These are phyloP conservation scores for Protoeuglena noctilucae DNA, from an alignment of 139 green algal species.

Conservation along the genomic window DNA sequence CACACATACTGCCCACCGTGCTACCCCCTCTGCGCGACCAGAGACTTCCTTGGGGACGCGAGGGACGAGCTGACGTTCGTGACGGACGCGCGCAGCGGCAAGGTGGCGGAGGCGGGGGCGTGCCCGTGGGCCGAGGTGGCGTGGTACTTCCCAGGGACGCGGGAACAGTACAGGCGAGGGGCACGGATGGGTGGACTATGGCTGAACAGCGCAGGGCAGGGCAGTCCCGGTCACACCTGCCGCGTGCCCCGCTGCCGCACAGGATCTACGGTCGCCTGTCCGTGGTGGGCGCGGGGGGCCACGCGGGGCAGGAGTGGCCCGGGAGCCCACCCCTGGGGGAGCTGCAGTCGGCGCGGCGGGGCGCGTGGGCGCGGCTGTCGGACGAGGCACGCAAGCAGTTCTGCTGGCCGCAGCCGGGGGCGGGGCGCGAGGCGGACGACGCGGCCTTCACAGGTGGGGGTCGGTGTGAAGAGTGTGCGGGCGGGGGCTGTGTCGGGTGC, in stretches of 20 bases:
- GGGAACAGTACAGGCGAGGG: conserved; percentile 8
- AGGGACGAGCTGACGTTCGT: conserved; percentile 4
- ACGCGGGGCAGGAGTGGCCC: no score
- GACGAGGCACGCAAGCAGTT: conserved; percentile 4
- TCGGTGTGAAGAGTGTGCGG: no score
- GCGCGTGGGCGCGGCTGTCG: conserved; percentile 4
- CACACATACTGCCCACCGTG: no score
- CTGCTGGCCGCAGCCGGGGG: conserved; percentile 1
- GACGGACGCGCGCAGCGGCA: not conserved
- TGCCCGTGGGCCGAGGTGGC: conserved; percentile 1
- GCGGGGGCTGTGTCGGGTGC: no score
- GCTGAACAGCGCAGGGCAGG: no score
- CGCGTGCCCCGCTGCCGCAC: no score
- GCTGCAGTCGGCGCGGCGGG: not conserved
- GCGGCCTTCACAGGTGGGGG: not conserved
- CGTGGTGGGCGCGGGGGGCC: conserved; percentile 1
- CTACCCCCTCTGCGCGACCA: no score
- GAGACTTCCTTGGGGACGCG: no score
- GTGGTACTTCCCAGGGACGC: conserved; percentile 5
- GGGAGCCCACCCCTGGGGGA: not conserved
- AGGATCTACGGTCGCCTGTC: not conserved
- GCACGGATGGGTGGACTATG: no score
- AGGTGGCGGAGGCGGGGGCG: conserved; percentile 1
- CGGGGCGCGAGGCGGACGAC: not conserved
- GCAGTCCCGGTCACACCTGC: no score